phyloP scores from a whole-genome alignment of 352 stramenopile genomes.

The Thalassiosira hispida region DNA sequence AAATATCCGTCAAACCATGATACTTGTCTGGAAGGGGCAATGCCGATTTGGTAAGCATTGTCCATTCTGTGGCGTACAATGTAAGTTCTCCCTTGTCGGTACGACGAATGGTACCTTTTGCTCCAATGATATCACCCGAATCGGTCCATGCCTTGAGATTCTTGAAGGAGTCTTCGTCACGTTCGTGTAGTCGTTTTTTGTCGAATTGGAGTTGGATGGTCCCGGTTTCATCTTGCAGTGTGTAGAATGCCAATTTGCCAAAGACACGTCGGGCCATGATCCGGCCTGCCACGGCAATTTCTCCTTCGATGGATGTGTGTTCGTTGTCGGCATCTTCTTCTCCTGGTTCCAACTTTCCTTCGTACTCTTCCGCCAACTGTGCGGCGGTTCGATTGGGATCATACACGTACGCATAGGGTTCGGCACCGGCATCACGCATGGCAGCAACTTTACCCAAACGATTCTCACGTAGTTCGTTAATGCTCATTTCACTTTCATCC shows the following conservation, averaged over 20 bases:
- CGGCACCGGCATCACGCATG: constrained; percentile 72
- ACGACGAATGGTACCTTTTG: constrained; percentile 83
- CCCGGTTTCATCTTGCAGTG: constrained; percentile 86
- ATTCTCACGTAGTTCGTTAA: constrained; percentile 76
- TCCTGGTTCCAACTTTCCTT: constrained; percentile 70
- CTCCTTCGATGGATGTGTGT: constrained; percentile 43
- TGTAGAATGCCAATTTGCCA: constrained; percentile 90
- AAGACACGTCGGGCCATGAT: constrained; percentile 88
- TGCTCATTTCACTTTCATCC: constrained; percentile 51
- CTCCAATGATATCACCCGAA: constrained; percentile 87
- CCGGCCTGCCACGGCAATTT: constrained; percentile 83
- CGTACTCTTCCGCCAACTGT: constrained; percentile 63
- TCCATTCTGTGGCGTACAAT: constrained; percentile 86
- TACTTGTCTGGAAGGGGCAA: constrained; percentile 88
- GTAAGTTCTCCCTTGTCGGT: constrained; percentile 89
- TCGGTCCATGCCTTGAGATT: constrained; percentile 87
- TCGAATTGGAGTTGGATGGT: constrained; percentile 88
- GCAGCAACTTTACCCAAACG: constrained; percentile 76
- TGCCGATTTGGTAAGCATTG: constrained; percentile 88
- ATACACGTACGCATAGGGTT: constrained; percentile 84
- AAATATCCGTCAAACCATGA: constrained; percentile 87
- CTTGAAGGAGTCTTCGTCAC: constrained; percentile 50
- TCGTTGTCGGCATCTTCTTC: constrained; percentile 65
- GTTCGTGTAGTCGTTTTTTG: constrained; percentile 84
- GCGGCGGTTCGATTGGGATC: constrained; percentile 58